Evolutionary conservation across 2,329 filamentous ascomycete genomes (phyloP).

Genomic region (Fusarium subtropicale): DNA sequence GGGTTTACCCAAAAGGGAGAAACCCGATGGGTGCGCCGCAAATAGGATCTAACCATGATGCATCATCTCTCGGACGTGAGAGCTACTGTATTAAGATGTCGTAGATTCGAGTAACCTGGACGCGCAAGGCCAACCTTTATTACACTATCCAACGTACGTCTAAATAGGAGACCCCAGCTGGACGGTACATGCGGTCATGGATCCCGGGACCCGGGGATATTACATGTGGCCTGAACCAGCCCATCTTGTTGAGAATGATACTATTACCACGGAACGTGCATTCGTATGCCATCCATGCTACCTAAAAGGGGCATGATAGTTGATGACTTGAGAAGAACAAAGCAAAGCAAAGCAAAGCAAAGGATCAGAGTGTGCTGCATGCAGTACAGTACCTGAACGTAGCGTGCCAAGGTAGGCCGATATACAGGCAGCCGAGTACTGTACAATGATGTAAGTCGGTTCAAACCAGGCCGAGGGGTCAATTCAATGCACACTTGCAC

Average conservation of each 20-base stretch:
- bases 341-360: not conserved
- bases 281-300: constrained; percentile 12
- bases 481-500: constrained; percentile 18
- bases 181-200: constrained; percentile 32
- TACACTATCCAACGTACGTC: constrained; percentile 28
- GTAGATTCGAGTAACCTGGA: constrained; percentile 18
- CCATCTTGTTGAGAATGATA: constrained; percentile 37
- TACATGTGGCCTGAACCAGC: constrained; percentile 32
- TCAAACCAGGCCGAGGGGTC: constrained; percentile 35
- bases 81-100: constrained; percentile 28
- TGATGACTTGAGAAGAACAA: constrained; percentile 22
- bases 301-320: constrained; percentile 21
- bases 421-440: not conserved
- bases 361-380: constrained; percentile 14
- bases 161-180: constrained; percentile 30
- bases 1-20: constrained; percentile 18
- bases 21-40: constrained; percentile 40
- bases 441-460: constrained; percentile 47
- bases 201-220: constrained; percentile 36
- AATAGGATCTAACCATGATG: constrained; percentile 24
- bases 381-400: constrained; percentile 31
- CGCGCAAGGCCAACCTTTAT: constrained; percentile 24
- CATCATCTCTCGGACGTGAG: constrained; percentile 27
- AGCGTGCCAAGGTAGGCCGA: not conserved
- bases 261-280: constrained; percentile 38